Percentiles rank a stretch among this genome's conserved stretches.
Evolutionary conservation across 2,329 filamentous ascomycete species (phyloP).

Genomic region (Tolypocladium tundrense): DNA sequence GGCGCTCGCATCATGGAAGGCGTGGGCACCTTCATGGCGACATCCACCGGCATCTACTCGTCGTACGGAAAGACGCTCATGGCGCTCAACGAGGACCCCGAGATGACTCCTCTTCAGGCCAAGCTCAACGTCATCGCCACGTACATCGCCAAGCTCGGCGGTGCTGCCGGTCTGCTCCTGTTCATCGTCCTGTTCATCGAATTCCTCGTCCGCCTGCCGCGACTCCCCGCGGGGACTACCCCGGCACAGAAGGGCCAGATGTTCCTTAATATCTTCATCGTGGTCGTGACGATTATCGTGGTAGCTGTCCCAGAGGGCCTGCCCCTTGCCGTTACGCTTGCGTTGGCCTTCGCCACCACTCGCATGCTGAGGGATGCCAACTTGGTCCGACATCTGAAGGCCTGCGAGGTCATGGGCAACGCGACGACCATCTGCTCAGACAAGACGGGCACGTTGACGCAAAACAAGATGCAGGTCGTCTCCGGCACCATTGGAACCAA

Average conservation of each 20-base stretch:
- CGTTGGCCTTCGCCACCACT: slow-evolving; percentile 66
- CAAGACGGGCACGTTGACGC: slow-evolving; percentile 57
- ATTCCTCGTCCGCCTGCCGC: slow-evolving; percentile 60
- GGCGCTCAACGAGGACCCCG: slow-evolving; percentile 61
- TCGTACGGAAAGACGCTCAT: slow-evolving; percentile 68
- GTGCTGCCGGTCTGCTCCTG: slow-evolving; percentile 64
- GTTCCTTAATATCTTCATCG: slow-evolving; percentile 67
- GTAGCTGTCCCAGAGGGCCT: slow-evolving; percentile 72
- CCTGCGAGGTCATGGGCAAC: slow-evolving; percentile 75
- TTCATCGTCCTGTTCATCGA: slow-evolving; percentile 82
- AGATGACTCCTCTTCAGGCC: slow-evolving; percentile 66
- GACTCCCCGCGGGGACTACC: slow-evolving; percentile 33
- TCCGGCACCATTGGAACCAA: slow-evolving; percentile 47
- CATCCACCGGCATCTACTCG: slow-evolving; percentile 62
- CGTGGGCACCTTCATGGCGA: slow-evolving; percentile 64
- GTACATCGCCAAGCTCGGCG: slow-evolving; percentile 69
- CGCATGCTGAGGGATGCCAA: slow-evolving; percentile 72
- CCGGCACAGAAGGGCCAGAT: slow-evolving; percentile 68
- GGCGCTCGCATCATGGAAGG: slow-evolving; percentile 70
- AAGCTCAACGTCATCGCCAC: slow-evolving; percentile 68
- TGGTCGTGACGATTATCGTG: slow-evolving; percentile 70
- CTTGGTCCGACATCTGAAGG: slow-evolving; percentile 63
- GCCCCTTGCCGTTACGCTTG: slow-evolving; percentile 67
- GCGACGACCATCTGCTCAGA: slow-evolving; percentile 62
- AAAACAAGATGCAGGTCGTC: slow-evolving; percentile 61